Conservation (phyloP, 2,329 filamentous ascomycete species). For the Hypoxylon sp. region DNA sequence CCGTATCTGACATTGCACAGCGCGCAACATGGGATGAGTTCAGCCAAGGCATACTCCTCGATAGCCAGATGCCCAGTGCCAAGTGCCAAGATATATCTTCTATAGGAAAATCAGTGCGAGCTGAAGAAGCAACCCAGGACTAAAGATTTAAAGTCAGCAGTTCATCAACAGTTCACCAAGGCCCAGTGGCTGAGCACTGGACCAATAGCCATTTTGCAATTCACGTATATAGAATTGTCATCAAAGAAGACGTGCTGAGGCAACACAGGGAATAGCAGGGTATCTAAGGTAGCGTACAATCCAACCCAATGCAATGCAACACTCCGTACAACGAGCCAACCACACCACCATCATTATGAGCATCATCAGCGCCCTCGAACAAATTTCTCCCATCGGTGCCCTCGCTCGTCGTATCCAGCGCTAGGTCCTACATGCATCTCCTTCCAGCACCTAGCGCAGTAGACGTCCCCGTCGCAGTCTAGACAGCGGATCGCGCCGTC, state of each 20-base stretch:
- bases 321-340: slow-evolving; percentile 10
- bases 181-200: slow-evolving; percentile 10
- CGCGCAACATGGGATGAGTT: background rate
- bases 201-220: background rate
- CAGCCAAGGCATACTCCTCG: slow-evolving; percentile 6
- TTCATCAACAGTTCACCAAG: background rate
- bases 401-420: slow-evolving; percentile 77
- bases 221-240: background rate
- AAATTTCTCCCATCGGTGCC: slow-evolving; percentile 76
- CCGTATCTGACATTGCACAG: background rate
- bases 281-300: slow-evolving; percentile 23
- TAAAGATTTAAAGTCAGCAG: background rate
- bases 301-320: slow-evolving; percentile 9
- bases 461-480: slow-evolving; percentile 79
- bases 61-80: background rate
- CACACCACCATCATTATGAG: background rate
- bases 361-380: slow-evolving; percentile 47
- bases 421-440: slow-evolving; percentile 81
- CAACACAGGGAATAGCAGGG: slow-evolving; percentile 4
- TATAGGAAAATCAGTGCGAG: background rate
- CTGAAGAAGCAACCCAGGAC: background rate
- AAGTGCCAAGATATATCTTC: background rate
- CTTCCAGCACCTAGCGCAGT: slow-evolving; percentile 83
- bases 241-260: background rate
- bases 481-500: slow-evolving; percentile 80